Base-by-base conservation (phyloP, 2,329 filamentous ascomycete species). In the Aphanoascus verrucosus region DNA sequence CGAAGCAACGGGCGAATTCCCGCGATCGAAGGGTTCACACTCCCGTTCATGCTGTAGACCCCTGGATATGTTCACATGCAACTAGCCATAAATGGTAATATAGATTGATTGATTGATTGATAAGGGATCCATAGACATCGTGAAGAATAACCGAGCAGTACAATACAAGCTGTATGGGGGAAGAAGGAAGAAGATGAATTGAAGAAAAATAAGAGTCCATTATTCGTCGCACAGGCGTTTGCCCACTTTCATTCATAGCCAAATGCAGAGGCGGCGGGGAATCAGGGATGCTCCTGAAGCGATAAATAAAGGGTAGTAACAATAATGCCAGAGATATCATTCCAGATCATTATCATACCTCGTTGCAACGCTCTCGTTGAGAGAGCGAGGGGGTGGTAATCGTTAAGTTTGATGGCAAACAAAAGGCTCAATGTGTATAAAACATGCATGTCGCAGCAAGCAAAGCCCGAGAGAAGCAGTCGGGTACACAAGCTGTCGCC, bases 291-390 rank as follows among this genome's bases (percentile, higher is more conserved):
- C 38, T 37, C 37, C 28, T 44, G 28, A 52, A 45, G 15, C 6
- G 34, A 32, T 19, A 45, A 23, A 20, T 5, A 23, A 23, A 23
- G 11, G 3, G 15, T 23, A 14, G 42, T 14, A 19, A 52, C n/a
- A 32, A 5, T 44, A 44, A 35, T 45, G 49, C 31, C 41, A 44
- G 28, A 51, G 38, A 52, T 38, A 28, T 52, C 49, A 45, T 52
- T 45, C n/a, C 8, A 37, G 12, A 40, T 52, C 49, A 38, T 52
- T 43, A 52, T 52, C 49, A 52, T 52, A 52, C 49, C 49, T 52
- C 49, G 28, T 52, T 52, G 41, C 37, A 17, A 17, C 40, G 32
- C 17, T 28, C 19, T 20, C 19, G 9, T 17, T 23, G 28, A 9
- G 28, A 9, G 35, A 14, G 14, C 4, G 12, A 31, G 14, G 35